Conservation (phyloP, 345 rosid genomes). For the Geranium rotundifolium region DNA sequence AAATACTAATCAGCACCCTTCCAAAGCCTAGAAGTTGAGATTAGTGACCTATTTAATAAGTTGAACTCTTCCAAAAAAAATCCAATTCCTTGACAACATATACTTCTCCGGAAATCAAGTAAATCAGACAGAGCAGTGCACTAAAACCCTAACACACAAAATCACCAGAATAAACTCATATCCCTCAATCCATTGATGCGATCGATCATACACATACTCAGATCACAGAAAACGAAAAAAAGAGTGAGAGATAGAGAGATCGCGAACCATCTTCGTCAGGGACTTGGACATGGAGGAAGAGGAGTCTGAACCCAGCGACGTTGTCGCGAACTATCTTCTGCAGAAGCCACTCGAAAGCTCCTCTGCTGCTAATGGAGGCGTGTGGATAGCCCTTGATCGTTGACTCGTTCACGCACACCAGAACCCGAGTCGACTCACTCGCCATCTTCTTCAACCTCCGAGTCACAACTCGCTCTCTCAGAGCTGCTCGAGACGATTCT, state of each 20-base stretch:
- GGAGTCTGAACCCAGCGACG: conserved; percentile 65
- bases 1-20: neutral
- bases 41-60: too few relatives aligned
- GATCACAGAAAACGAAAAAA: neutral
- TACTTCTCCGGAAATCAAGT: neutral
- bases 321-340: conserved; percentile 77
- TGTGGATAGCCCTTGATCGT: conserved; percentile 82
- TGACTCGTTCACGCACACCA: conserved; percentile 86
- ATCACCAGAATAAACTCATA: neutral
- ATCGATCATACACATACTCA: neutral
- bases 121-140: neutral
- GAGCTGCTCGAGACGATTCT: neutral
- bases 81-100: neutral
- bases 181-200: neutral
- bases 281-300: conserved; percentile 91
- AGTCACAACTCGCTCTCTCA: neutral
- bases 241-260: conserved; percentile 5
- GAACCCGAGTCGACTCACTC: conserved; percentile 55
- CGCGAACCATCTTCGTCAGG: conserved; percentile 85
- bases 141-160: neutral
- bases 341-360: conserved; percentile 91
- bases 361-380: conserved; percentile 83
- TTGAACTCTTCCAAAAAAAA: too few relatives aligned
- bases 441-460: conserved; percentile 15
- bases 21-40: neutral